A percentile compares a stretch with the other conserved stretches of the same genome.
These are phyloP conservation scores for Geotrichum reessii DNA, from an alignment of 1,139 yeast genomes.

Conservation along the genomic window DNA sequence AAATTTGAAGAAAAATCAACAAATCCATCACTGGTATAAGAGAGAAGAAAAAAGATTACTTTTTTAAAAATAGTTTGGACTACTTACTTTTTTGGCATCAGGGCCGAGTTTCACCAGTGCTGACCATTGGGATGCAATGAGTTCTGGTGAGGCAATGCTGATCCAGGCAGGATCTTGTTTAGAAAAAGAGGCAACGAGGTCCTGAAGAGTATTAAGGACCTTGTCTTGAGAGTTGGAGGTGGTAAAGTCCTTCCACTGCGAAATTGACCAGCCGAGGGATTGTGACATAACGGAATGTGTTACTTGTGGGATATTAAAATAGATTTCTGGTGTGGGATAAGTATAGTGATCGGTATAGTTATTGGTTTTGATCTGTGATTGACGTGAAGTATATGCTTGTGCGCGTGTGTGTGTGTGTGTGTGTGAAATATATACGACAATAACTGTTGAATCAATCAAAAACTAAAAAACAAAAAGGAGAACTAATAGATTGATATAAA, in stretches of 20 bases:
- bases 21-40: neutral
- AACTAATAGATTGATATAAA: neutral
- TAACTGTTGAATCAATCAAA: neutral
- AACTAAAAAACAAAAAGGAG: neutral
- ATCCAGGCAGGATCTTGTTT: slow-evolving; percentile 86
- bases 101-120: slow-evolving; percentile 41
- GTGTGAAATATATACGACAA: neutral
- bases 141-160: slow-evolving; percentile 57
- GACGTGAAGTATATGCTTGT: neutral
- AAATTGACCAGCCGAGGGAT: slow-evolving; percentile 51
- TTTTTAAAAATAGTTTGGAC: no score
- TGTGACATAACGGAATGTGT: neutral
- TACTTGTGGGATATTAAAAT: neutral
- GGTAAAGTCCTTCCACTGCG: slow-evolving; percentile 71
- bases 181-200: slow-evolving; percentile 40
- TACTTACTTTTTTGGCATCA: slow-evolving; percentile 40
- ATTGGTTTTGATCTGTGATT: neutral
- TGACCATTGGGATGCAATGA: slow-evolving; percentile 70
- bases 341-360: neutral
- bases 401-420: neutral
- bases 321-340: neutral
- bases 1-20: no score
- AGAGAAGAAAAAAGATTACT: neutral
- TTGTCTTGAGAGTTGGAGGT: slow-evolving; percentile 54
- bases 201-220: slow-evolving; percentile 48